Evolutionary conservation across 192 early-diverging fungal genomes (phyloP).

Genomic region (Backusella psychrophila): DNA sequence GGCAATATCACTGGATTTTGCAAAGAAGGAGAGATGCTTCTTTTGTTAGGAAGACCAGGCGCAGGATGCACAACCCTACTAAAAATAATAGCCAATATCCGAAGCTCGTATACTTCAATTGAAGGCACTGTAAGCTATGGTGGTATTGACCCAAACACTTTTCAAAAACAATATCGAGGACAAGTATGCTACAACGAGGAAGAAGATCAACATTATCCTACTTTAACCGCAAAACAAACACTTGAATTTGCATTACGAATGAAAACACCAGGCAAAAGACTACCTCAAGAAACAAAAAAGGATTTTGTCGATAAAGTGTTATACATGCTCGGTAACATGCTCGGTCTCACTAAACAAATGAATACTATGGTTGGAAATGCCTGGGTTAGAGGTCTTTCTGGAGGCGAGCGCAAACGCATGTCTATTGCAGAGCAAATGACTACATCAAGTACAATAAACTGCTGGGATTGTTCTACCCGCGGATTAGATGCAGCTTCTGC

Average conservation of each 20-base stretch:
- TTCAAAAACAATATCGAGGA: constrained; percentile 61
- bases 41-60: constrained; percentile 69
- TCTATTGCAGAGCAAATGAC: constrained; percentile 77
- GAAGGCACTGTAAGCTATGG: constrained; percentile 63
- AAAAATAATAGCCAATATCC: constrained; percentile 55
- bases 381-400: constrained; percentile 70
- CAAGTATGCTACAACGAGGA: constrained; percentile 80
- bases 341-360: constrained; percentile 54
- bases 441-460: constrained; percentile 49
- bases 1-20: constrained; percentile 60
- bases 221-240: constrained; percentile 76
- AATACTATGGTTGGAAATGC: constrained; percentile 74
- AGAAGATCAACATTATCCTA: constrained; percentile 76
- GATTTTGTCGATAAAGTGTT: constrained; percentile 50
- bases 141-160: constrained; percentile 57
- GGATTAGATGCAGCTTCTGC: constrained; percentile 81
- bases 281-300: constrained; percentile 45
- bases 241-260: constrained; percentile 75
- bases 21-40: constrained; percentile 68
- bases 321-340: constrained; percentile 48
- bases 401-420: constrained; percentile 75
- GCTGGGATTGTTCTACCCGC: constrained; percentile 61
- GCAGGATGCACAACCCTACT: constrained; percentile 65
- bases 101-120: constrained; percentile 48
- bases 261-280: constrained; percentile 58